Conservation (phyloP, 768 basidiomycete species). For the Boletus subcaerulescens region DNA sequence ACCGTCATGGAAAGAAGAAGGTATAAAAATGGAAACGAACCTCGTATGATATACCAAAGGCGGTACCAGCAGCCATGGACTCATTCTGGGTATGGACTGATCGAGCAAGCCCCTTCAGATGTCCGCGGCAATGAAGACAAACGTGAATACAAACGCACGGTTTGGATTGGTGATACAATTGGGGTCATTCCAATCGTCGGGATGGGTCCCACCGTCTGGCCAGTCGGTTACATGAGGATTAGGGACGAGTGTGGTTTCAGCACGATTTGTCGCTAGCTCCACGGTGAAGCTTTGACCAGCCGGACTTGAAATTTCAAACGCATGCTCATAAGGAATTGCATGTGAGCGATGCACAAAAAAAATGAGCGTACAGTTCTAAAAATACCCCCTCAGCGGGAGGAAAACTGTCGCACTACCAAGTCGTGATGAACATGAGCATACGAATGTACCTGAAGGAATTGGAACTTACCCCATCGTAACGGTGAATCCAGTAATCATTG, state of each 20-base stretch:
- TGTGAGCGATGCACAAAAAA: neutral
- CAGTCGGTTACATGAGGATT: neutral
- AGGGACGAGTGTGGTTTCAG: neutral
- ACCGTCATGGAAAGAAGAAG: neutral
- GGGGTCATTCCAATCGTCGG: neutral
- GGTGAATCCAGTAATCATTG: slow-evolving; percentile 8
- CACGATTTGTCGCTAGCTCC: slow-evolving; percentile 8
- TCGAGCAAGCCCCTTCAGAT: neutral
- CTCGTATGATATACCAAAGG: slow-evolving; percentile 9
- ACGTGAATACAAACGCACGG: slow-evolving; percentile 4
- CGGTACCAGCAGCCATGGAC: slow-evolving; percentile 6
- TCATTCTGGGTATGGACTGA: slow-evolving; percentile 16
- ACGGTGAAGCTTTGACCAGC: neutral
- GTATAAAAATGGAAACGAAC: slow-evolving; percentile 2
- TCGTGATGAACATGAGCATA: neutral
- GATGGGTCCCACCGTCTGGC: slow-evolving; percentile 1
- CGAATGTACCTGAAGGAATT: neutral
- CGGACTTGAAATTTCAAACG: neutral
- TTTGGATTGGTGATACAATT: slow-evolving; percentile 7
- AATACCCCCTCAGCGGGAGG: neutral
- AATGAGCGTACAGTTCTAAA: slow-evolving; percentile 10
- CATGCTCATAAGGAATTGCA: neutral
- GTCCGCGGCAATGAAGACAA: neutral
- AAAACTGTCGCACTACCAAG: neutral
- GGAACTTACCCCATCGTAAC: neutral